phyloP scores from a whole-genome alignment of 2,329 filamentous ascomycete species.

The Escovopsis sp. region DNA sequence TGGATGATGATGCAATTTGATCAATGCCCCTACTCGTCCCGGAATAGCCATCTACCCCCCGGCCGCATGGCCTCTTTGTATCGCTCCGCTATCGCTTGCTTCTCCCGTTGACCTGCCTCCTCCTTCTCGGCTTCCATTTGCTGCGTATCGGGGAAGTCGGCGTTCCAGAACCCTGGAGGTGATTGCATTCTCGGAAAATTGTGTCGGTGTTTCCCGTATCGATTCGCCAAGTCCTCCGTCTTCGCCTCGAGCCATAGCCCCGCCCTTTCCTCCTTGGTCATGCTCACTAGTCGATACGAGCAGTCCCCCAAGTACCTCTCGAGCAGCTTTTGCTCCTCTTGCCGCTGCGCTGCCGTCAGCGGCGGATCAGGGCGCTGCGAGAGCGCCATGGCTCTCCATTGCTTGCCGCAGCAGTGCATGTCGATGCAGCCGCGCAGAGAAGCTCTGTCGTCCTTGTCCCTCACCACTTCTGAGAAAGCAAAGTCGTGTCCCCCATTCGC shows the following conservation, averaged over 20 bases:
- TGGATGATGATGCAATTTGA: slow-evolving; percentile 24
- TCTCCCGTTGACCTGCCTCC: slow-evolving; percentile 49
- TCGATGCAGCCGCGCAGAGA: slow-evolving; percentile 62
- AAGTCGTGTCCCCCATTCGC: slow-evolving; percentile 56
- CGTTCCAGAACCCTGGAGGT: slow-evolving; percentile 81
- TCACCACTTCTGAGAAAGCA: slow-evolving; percentile 62
- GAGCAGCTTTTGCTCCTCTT: slow-evolving; percentile 35
- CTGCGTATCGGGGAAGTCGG: slow-evolving; percentile 81
- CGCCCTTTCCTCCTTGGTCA: slow-evolving; percentile 46
- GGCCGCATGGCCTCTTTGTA: slow-evolving; percentile 69
- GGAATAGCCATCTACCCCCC: slow-evolving; percentile 65
- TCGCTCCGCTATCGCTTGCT: slow-evolving; percentile 52
- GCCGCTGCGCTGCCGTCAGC: slow-evolving; percentile 18
- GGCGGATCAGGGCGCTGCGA: slow-evolving; percentile 29
- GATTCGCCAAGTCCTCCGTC: slow-evolving; percentile 56
- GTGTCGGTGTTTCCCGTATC: slow-evolving; percentile 63
- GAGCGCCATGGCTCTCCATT: slow-evolving; percentile 52
- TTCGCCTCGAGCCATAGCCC: slow-evolving; percentile 63
- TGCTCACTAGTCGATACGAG: slow-evolving; percentile 41
- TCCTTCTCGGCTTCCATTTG: slow-evolving; percentile 52
- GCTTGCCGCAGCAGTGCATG: slow-evolving; percentile 59
- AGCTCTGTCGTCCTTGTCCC: slow-evolving; percentile 52
- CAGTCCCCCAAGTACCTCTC: slow-evolving; percentile 43
- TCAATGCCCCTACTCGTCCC: slow-evolving; percentile 50
- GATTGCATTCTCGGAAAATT: slow-evolving; percentile 55